Base-by-base conservation (phyloP, 1,139 yeast species). In the Taphrina flavorubra region DNA sequence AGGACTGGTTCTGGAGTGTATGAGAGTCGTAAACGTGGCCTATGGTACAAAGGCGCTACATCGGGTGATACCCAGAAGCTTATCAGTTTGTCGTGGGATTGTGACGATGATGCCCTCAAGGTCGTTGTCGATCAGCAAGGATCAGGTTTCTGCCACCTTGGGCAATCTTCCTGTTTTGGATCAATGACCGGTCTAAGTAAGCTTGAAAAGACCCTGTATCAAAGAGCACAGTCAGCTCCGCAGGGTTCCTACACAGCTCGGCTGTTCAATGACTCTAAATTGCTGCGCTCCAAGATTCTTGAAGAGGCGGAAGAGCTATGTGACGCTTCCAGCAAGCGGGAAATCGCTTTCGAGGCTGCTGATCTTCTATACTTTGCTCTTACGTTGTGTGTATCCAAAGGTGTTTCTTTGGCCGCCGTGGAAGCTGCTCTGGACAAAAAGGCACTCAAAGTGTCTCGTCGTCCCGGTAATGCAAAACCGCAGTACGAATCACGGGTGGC, bases 281-380 rank as follows among this genome's bases (percentile, higher is more conserved):
- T 94, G 66, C 82, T 95, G 73, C 81, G 84, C 70, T 97, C 98
- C 25, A 94, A 94, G 81, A 88, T 94, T 79, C 86, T 87, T 77
- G 99, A 94, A 80, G 99, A 94, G 79, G 96, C 97, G 68, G 98
- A 94, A 76, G 99, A 95, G 78, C 84, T 94, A 72, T 87, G 92
- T 51, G 97, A 91, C 70, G 98, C 99, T 20, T 77, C 79, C 69
- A 75, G 82, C 8, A 82, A 83, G 73, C 85, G 84, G 2, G 98
- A 65, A 34, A 47, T 49, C 2, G 89, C 98, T 0, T 94, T 97
- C 97, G 99, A 94, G 79, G 94, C 96, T 69, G 99, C 99, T 7
- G 99, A 95, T 77, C 83, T 94, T 77, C 79, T 95, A 70, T 94
- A 95, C 79, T 95, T 95, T 79, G 92, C 95, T 11, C 79, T 92